Base-by-base conservation (phyloP, 805 yeast genomes). In the Scheffersomyces coipomensis region DNA sequence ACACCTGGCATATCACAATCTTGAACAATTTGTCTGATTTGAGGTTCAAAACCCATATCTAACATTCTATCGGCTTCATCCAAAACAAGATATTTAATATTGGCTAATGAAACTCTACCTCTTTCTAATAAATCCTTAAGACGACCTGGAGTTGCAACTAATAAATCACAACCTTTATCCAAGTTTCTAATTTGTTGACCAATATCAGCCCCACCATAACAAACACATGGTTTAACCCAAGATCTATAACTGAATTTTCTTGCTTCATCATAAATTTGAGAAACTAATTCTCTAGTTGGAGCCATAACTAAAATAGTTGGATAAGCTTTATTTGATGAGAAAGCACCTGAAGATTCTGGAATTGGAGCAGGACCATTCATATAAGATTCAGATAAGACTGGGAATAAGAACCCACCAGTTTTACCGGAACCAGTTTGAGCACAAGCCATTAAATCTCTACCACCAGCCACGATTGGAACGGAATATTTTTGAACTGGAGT, bases 1-100 rank as follows among this genome's bases (percentile, higher is more conserved):
- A 87, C 95, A 49, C 75, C 82, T 47, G 99, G 97, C 99, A 93
- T 93, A 66, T 89, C 98, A 76, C 95, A 90, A 52, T 86, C 95
- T 70, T 91, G 95, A 47, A 93, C 99, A 60, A 93, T 91, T 66
- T 89, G 86, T 80, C 99, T 88, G 64, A 93, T 93, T 78, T 93
- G 99, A 51, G 97, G 97, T 76, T 93, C 99, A 75, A 93, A 93
- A 79, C 99, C 99, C 98, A 93, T 93, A 81, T 93, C 99, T 73
- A 93, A 83, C 99, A 93, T 93, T 77, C 99, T 88, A 73, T 93
- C 99, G 61, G 99, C 99, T 78, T 91, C 99, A 71, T 91, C 99
- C 53, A 93, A 78, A 38, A 93, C 97, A 65, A 93, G 79, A 70
- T 88, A 93, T 67, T 86, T 88, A 70, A 91, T 88, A 70, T 87